Base-by-base conservation (phyloP, 805 yeast species). In the Komagataella pseudopastoris region DNA sequence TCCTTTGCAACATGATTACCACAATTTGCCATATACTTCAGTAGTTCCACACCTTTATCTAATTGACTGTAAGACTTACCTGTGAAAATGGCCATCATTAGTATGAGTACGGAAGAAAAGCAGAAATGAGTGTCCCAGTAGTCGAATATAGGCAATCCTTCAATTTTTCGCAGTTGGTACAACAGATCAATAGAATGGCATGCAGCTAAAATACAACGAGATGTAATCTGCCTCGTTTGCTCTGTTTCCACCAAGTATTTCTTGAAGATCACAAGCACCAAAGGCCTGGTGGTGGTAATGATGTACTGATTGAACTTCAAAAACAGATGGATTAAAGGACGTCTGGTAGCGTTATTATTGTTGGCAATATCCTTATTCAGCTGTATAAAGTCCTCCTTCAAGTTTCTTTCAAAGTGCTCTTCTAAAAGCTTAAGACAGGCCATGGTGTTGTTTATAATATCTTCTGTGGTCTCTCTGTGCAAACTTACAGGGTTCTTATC, bases 121-220 rank as follows among this genome's bases (percentile, higher is more conserved):
- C 70, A 58, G 53, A 65, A 67, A 53, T 70, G 67, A 3, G 67
- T 66, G 56, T 69, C 71, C 69, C 70, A 67, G 55, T 67, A 68
- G 39, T 70, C 73, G 59, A 63, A 68, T 17, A 69, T 63, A 5
- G 66, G 64, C 48, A 68, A 59, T 55, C 63, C 51, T 3, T 64
- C 64, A 51, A 59, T 54, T 17, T 56, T 57, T 43, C 59, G 60
- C 46, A 69, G 55, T 44, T 59, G 61, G 16, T 54, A 54, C 2
- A 68, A 51, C 36, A 66, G 55, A 23, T 59, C 60, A 49, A 69
- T 60, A 36, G 64, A 66, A 12, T 64, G 62, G 30, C 58, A 58
- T 3, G 72, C 65, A 2, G 69, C 59, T 24, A 59, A 57, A 22
- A 68, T 59, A 50, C 70, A 63, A 50, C 59, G 60, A 46, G 57